Evolutionary conservation across 2,329 filamentous ascomycete genomes (phyloP).

Genomic region (Fusarium vanettenii): DNA sequence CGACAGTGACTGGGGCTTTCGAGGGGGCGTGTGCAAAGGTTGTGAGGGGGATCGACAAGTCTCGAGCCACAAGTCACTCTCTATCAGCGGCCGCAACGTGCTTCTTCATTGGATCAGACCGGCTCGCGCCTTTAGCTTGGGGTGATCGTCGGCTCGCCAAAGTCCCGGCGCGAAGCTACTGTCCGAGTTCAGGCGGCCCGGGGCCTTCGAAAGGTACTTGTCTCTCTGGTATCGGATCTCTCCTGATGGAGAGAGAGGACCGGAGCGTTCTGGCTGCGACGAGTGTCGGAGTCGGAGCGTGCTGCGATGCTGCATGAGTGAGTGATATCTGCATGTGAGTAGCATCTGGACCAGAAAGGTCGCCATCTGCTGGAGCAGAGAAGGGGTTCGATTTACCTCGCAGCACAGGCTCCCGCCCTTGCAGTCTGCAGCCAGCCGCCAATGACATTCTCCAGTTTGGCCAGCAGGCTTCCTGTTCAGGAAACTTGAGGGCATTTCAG

Average conservation of each 20-base stretch:
- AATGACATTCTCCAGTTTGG: constrained; percentile 31
- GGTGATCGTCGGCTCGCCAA: constrained; percentile 5
- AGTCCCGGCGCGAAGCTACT: constrained; percentile 22
- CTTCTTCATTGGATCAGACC: constrained; percentile 23
- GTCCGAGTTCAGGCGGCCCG: constrained; percentile 8
- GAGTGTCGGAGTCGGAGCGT: neutral
- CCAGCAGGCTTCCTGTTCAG: constrained; percentile 39
- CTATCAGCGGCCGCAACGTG: constrained; percentile 25
- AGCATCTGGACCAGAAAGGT: neutral
- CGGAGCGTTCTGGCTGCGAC: neutral
- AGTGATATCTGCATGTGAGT: neutral
- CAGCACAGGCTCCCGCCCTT: constrained; percentile 11
- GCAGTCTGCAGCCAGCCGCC: constrained; percentile 27
- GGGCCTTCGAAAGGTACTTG: neutral
- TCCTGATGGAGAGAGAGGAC: constrained; percentile 1
- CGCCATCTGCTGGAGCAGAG: neutral
- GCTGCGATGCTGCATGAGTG: neutral
- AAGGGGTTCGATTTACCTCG: constrained; percentile 8
- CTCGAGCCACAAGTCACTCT: constrained; percentile 43
- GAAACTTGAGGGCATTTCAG: constrained; percentile 33
- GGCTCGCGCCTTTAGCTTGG: constrained; percentile 5
- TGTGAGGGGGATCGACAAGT: constrained; percentile 37
- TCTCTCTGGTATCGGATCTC: constrained; percentile 11
- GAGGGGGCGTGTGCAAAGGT: constrained; percentile 33
- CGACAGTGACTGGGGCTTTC: constrained; percentile 31